A percentile compares a stretch with the other conserved stretches of the same genome.
Evolutionary conservation across 352 stramenopile genomes (phyloP).

Genomic region (Aphanomyces stellatus): DNA sequence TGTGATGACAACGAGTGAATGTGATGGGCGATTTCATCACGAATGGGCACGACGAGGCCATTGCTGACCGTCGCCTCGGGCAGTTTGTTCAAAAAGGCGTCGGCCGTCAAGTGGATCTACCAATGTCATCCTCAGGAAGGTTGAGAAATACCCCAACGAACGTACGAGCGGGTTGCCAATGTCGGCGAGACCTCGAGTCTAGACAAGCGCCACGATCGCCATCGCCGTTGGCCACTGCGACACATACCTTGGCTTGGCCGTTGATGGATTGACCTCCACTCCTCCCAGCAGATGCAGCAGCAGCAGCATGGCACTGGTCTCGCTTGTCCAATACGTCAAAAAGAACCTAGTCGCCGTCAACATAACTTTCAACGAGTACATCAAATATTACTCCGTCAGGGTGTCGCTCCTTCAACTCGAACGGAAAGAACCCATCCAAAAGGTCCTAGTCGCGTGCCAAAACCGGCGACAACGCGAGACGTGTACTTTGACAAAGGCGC

Average conservation of each 20-base stretch:
- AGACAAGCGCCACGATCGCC: too few species aligned
- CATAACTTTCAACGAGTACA: too few species aligned
- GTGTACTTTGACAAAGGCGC: conserved; percentile 16
- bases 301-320: background rate
- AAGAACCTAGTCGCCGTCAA: conserved; percentile 11
- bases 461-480: background rate
- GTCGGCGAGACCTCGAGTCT: background rate
- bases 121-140: background rate
- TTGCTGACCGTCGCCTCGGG: background rate
- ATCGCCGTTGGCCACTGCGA: too few species aligned
- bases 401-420: conserved; percentile 25
- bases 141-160: background rate
- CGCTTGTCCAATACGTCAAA: background rate
- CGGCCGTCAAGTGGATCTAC: background rate
- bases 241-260: background rate
- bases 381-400: conserved; percentile 33
- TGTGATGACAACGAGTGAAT: too few species aligned
- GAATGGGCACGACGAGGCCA: background rate
- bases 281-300: too few species aligned
- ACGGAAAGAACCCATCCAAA: conserved; percentile 36
- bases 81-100: background rate
- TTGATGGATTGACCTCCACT: background rate
- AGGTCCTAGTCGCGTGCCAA: conserved; percentile 23
- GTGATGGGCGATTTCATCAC: background rate
- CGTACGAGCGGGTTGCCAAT: background rate